phyloP scores from a whole-genome alignment of 176 grass and related monocot genomes.

The Coix lacrymajobi region DNA sequence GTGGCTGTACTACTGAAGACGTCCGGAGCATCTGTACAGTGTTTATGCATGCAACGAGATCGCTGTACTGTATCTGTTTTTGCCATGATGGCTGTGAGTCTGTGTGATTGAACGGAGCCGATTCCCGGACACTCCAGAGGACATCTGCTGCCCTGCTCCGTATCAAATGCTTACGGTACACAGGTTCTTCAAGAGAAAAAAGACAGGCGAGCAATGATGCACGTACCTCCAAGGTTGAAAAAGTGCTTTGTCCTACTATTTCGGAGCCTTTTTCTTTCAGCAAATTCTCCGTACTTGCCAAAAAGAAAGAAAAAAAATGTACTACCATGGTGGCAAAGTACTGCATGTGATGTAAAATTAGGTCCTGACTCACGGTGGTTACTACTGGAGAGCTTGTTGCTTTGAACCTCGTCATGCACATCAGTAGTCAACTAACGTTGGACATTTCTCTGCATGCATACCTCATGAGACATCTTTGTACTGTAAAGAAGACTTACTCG shows the following conservation, averaged over 20 bases:
- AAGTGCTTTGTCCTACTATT: slow-evolving; percentile 14
- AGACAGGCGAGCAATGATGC: slow-evolving; percentile 25
- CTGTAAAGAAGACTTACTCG: neutral
- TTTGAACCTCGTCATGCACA: neutral
- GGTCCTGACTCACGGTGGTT: neutral
- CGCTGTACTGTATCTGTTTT: neutral
- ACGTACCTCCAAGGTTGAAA: slow-evolving; percentile 16
- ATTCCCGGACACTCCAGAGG: neutral
- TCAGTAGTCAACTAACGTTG: neutral
- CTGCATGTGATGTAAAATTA: neutral
- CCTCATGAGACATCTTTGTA: neutral
- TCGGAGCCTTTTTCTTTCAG: neutral
- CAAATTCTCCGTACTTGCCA: neutral
- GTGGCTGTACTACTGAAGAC: neutral
- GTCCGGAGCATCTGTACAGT: neutral
- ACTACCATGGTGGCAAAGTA: neutral
- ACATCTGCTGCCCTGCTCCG: slow-evolving; percentile 9
- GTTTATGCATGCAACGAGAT: neutral
- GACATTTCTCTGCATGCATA: neutral
- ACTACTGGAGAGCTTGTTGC: neutral
- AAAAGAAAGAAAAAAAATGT: no score
- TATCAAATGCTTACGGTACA: slow-evolving; percentile 32
- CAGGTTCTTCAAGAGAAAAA: slow-evolving; percentile 23
- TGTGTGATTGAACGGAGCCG: neutral
- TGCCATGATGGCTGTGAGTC: neutral